Evolutionary conservation across 139 green algal genomes (phyloP).

Genomic region (Closterium sp.): DNA sequence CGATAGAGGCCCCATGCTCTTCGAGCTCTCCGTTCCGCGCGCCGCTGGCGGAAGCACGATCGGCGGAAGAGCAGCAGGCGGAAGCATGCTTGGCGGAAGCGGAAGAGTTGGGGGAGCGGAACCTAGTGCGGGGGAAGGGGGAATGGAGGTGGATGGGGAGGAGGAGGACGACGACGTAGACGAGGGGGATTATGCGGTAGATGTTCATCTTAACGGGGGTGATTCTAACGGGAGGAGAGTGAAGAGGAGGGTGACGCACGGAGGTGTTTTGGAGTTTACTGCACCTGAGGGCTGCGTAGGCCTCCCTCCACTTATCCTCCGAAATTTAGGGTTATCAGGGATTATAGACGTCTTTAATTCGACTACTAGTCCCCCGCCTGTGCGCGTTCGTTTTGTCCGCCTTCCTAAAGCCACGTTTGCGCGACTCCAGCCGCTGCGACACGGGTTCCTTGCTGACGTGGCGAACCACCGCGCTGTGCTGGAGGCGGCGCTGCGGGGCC

Average conservation of each 20-base stretch:
- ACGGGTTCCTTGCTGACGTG: conserved; percentile 49
- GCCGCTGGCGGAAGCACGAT: not conserved
- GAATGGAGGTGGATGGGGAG: not conserved
- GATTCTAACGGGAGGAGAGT: not conserved
- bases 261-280: conserved; percentile 52
- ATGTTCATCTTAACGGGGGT: not conserved
- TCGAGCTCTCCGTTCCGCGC: conserved; percentile 32
- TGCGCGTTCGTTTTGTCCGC: conserved; percentile 32
- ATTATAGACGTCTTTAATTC: not conserved
- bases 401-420: conserved; percentile 35
- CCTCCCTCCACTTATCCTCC: conserved; percentile 18
- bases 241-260: conserved; percentile 24
- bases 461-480: conserved; percentile 34
- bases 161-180: not conserved
- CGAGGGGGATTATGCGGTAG: not conserved
- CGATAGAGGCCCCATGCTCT: conserved; percentile 52
- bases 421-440: conserved; percentile 13
- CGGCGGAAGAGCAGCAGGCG: not conserved
- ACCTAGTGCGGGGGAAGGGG: too few relatives aligned
- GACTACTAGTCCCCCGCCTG: not conserved
- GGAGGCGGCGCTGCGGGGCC: conserved; percentile 28
- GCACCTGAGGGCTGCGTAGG: conserved; percentile 41
- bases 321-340: conserved; percentile 15
- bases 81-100: not conserved
- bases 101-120: too few relatives aligned